Evolutionary conservation across 768 basidiomycete species (phyloP), one percentile per base, ranked within the genome.

Genomic region (Lyophyllum semitale): DNA sequence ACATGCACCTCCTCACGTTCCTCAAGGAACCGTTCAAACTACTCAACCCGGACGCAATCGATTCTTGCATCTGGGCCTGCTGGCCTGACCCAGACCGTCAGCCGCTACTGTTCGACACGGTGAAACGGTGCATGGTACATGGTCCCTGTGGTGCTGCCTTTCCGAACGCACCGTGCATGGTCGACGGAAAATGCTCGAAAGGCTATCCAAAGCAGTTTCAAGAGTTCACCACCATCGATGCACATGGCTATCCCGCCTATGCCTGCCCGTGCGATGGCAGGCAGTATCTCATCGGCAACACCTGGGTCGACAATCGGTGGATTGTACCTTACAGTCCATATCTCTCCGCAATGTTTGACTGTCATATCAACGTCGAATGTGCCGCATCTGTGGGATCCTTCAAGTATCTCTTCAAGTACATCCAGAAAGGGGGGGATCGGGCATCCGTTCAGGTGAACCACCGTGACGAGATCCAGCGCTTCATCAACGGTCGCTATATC

Each of bases 291-390:
- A 66, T 70, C 15, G 45, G 58, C 7, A 51, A 53, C 3, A 33
- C 56, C 11, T 4, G 20, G 29, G 60, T 74, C 22, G 66, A 73
- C 54, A 83, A 83, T 48, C 57, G 54, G 1, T 67, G 72, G 69
- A 68, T 83, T 13, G 74, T 83, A 3, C 75, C 77, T 1, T 75
- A 80, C 59, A 63, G 55, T 40, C 73, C 71, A 0, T 73, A 62
- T 25, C 65, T 82, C 0, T 55, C 61, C 41, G 66, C 62, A 0
- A 60, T 68, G 23, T 80, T 71, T 54, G 20, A 72, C 51, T 80
- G 79, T 55, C 79, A 84, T 52, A 79, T 82, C 59, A 84, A 84
- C 66, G 54, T 81, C 0, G 81, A 84, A 57, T 71, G 72, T 48
- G 68, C 63, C 45, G 65, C 62, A 0, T 73, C 71, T 8, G 58